phyloP scores from a whole-genome alignment of 2,329 filamentous ascomycete species.

The Neurospora sp. region DNA sequence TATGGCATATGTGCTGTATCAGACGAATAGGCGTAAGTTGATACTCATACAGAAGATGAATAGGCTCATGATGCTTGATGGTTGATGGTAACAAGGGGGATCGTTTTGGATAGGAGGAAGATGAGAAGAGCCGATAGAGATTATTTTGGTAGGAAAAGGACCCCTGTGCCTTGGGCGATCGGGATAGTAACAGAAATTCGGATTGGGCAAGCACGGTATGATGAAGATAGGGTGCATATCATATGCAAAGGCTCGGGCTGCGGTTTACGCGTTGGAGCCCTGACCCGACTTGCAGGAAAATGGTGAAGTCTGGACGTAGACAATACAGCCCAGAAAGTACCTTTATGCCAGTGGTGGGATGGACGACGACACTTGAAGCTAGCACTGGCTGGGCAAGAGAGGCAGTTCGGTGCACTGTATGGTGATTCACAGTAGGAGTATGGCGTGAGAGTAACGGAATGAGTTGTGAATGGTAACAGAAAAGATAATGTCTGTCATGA shows the following conservation, averaged over 20 bases:
- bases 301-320: neutral
- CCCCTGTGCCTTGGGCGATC: neutral
- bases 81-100: neutral
- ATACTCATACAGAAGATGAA: neutral
- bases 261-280: neutral
- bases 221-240: neutral
- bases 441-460: neutral
- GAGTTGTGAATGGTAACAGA: neutral
- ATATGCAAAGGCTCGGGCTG: neutral
- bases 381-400: neutral
- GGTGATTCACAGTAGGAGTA: neutral
- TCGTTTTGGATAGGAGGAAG: neutral
- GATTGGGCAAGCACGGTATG: neutral
- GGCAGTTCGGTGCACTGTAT: neutral
- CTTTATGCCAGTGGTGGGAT: neutral
- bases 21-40: neutral
- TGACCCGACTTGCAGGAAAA: neutral
- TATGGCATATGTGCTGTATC: neutral
- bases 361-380: neutral
- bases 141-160: neutral
- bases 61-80: neutral
- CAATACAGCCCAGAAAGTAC: neutral
- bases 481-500: neutral
- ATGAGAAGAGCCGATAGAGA: neutral
- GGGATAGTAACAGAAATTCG: neutral